Conservation (phyloP, 208 protist genomes). For the Leishmania guyanensis region DNA sequence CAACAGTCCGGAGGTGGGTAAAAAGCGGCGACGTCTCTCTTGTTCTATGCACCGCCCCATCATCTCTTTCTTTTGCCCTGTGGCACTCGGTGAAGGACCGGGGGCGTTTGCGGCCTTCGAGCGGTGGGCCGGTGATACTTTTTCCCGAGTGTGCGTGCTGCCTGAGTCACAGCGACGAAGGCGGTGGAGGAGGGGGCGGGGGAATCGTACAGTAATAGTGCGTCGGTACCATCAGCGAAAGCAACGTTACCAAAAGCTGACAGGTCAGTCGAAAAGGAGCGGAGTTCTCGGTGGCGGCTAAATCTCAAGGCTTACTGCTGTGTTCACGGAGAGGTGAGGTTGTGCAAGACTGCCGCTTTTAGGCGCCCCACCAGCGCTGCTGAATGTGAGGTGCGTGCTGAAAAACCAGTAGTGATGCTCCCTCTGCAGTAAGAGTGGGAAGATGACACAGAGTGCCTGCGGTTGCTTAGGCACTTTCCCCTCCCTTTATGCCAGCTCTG, state of each 20-base stretch:
- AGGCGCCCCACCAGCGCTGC: background rate
- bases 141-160: background rate
- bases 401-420: background rate
- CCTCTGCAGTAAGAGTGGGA: background rate
- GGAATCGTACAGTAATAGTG: background rate
- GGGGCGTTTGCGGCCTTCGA: too few species aligned
- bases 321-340: background rate
- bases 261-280: background rate
- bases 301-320: background rate
- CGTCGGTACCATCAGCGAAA: background rate
- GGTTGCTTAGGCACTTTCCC: background rate
- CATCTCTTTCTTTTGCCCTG: slow-evolving; percentile 9
- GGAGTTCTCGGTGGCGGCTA: background rate
- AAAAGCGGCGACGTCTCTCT: background rate
- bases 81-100: background rate
- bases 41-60: background rate
- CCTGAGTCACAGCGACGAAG: background rate
- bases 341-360: background rate
- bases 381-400: background rate
- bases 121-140: background rate
- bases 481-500: background rate
- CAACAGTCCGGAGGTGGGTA: background rate
- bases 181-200: background rate
- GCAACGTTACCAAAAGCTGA: background rate
- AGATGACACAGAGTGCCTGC: background rate